phyloP scores from a whole-genome alignment of 495 filamentous ascomycete species.

The Penicillium salamii region DNA sequence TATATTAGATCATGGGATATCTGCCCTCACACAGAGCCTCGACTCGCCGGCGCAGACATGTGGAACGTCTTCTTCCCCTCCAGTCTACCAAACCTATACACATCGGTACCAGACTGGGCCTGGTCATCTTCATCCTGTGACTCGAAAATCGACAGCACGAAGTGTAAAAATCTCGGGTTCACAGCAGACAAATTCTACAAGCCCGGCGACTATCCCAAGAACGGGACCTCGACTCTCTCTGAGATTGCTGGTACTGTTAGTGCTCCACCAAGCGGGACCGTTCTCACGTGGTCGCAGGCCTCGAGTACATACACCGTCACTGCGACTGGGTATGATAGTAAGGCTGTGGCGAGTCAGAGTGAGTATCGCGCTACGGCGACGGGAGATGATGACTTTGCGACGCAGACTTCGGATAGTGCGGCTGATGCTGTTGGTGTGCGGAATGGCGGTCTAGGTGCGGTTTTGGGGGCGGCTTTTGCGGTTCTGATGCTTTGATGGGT shows the following conservation, averaged over 20 bases:
- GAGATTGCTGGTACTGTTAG: slow-evolving; percentile 24
- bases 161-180: slow-evolving; percentile 22
- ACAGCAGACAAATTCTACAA: slow-evolving; percentile 23
- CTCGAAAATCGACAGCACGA: slow-evolving; percentile 3
- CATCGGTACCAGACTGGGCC: slow-evolving; percentile 20
- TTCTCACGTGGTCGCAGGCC: slow-evolving; percentile 27
- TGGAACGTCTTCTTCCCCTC: slow-evolving; percentile 26
- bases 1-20: slow-evolving; percentile 22
- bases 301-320: slow-evolving; percentile 23
- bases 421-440: neutral
- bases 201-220: slow-evolving; percentile 20
- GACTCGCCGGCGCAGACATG: slow-evolving; percentile 26
- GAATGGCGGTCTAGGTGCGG: slow-evolving; percentile 1
- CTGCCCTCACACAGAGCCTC: slow-evolving; percentile 25
- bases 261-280: slow-evolving; percentile 22
- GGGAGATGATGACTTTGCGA: slow-evolving; percentile 3
- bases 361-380: slow-evolving; percentile 22
- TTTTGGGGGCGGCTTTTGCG: slow-evolving; percentile 9
- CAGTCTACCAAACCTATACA: slow-evolving; percentile 22
- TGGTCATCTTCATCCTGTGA: slow-evolving; percentile 26
- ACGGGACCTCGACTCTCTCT: slow-evolving; percentile 18
- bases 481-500: slow-evolving; percentile 4
- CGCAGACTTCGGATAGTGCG: slow-evolving; percentile 16
- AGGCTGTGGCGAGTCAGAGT: slow-evolving; percentile 22
- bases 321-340: slow-evolving; percentile 22